These are phyloP conservation scores for Termitomyces sp. DNA, from an alignment of 768 basidiomycete species.

Conservation along the genomic window DNA sequence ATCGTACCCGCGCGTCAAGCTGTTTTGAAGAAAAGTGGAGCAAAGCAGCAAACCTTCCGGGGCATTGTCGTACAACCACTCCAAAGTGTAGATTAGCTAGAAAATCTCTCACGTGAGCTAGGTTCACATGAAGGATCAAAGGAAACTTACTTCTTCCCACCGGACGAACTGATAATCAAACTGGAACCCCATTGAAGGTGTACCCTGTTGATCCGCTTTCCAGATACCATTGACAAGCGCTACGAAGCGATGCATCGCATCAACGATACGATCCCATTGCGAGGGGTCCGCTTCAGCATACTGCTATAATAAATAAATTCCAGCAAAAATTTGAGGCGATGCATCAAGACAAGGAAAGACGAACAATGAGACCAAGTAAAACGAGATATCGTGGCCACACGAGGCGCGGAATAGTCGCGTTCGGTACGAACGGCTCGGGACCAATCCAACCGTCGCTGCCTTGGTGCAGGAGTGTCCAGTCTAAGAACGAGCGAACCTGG, in stretches of 20 bases:
- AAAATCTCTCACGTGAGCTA: not conserved
- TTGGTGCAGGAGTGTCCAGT: slow-evolving; percentile 32
- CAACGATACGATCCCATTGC: slow-evolving; percentile 22
- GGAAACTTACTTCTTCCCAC: slow-evolving; percentile 31
- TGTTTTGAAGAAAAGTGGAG: not conserved
- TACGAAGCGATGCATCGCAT: slow-evolving; percentile 31
- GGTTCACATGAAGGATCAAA: not conserved
- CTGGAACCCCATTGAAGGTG: slow-evolving; percentile 31
- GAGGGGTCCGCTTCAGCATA: slow-evolving; percentile 36
- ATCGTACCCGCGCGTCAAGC: not conserved
- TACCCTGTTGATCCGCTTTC: slow-evolving; percentile 27
- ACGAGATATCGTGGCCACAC: slow-evolving; percentile 38
- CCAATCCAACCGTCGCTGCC: slow-evolving; percentile 36
- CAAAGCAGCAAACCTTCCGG: slow-evolving; percentile 25
- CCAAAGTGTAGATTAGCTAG: slow-evolving; percentile 28
- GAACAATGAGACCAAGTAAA: slow-evolving; percentile 30
- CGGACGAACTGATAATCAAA: slow-evolving; percentile 36
- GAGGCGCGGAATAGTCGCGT: slow-evolving; percentile 29
- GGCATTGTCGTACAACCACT: slow-evolving; percentile 37
- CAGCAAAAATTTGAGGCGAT: no score
- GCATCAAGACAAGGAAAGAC: slow-evolving; percentile 2
- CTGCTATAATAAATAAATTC: slow-evolving; percentile 22
- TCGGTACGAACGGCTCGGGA: slow-evolving; percentile 30
- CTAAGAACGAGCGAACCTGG: slow-evolving; percentile 31
- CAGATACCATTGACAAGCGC: not conserved